Conservation (phyloP, 192 early-diverging fungal species). For the Coemansia sp. region DNA sequence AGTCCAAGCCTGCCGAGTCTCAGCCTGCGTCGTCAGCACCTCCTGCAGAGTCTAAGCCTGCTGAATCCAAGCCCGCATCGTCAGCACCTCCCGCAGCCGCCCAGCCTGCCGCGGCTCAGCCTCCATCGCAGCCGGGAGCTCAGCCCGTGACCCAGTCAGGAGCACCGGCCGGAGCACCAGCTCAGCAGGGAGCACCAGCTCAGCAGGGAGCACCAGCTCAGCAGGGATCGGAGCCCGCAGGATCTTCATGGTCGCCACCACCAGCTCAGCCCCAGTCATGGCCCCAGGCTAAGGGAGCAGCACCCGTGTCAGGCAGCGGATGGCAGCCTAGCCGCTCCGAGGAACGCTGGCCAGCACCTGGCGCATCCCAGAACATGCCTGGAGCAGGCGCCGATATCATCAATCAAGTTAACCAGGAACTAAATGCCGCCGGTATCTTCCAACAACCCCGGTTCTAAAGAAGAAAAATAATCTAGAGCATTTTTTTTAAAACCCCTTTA, state of each 20-base stretch:
- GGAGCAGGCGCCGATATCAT: constrained; percentile 16
- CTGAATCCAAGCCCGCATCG: neutral
- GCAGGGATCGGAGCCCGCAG: neutral
- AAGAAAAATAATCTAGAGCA: too few species aligned
- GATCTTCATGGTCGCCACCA: neutral
- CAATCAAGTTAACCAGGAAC: constrained; percentile 25
- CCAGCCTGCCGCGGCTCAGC: neutral
- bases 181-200: neutral
- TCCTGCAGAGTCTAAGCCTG: neutral
- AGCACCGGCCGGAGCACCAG: neutral
- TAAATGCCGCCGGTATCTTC: constrained; percentile 25
- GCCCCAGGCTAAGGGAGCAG: neutral
- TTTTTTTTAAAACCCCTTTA: neutral
- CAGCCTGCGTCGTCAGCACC: neutral
- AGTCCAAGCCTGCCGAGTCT: too few species aligned
- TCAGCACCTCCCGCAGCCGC: neutral
- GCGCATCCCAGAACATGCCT: neutral
- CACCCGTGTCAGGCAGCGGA: constrained; percentile 2
- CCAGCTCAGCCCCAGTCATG: neutral
- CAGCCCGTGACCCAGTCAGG: constrained; percentile 12
- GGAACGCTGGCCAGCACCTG: neutral
- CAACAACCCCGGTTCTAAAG: constrained; percentile 25
- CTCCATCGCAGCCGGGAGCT: constrained; percentile 8
- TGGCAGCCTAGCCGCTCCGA: neutral
- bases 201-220: neutral